These are phyloP conservation scores for Fusarium kyushuense DNA, from an alignment of 2,329 filamentous ascomycete genomes.

Conservation along the genomic window DNA sequence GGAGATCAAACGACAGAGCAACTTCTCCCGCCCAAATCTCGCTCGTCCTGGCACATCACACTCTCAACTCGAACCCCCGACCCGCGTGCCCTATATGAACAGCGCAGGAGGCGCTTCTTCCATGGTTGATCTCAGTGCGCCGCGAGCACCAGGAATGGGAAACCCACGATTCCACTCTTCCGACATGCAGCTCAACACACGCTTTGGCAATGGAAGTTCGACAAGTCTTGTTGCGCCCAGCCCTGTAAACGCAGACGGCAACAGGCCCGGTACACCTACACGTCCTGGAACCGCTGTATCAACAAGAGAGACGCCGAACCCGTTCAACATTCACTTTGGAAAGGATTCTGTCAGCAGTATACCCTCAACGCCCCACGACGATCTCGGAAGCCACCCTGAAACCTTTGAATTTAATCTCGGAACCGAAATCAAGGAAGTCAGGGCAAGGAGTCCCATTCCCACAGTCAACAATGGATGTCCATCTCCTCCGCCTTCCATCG, in stretches of 20 bases:
- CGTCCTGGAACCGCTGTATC: constrained; percentile 53
- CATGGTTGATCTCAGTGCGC: constrained; percentile 59
- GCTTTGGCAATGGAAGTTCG: constrained; percentile 53
- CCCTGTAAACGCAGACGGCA: constrained; percentile 41
- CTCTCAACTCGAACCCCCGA: constrained; percentile 48
- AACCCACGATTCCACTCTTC: constrained; percentile 52
- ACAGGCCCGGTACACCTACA: constrained; percentile 45
- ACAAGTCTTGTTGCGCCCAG: constrained; percentile 53
- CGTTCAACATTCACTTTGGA: constrained; percentile 62
- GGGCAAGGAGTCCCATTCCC: constrained; percentile 16
- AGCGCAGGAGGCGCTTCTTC: constrained; percentile 57
- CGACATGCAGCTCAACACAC: constrained; percentile 55
- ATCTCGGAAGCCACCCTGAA: constrained; percentile 55
- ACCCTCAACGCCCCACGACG: constrained; percentile 43
- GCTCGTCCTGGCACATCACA: constrained; percentile 58
- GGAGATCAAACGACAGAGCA: constrained; percentile 44
- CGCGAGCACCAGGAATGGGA: constrained; percentile 46
- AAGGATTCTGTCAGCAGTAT: constrained; percentile 47
- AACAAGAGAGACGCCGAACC: constrained; percentile 58
- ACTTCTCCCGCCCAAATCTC: constrained; percentile 53
- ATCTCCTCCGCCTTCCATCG: constrained; percentile 55
- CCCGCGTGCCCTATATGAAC: constrained; percentile 52
- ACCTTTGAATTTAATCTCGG: constrained; percentile 55
- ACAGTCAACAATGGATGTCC: constrained; percentile 49
- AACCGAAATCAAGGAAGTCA: constrained; percentile 25